These are phyloP conservation scores for Lumnitzera racemosa DNA, from an alignment of 345 rosid genomes.

Conservation along the genomic window DNA sequence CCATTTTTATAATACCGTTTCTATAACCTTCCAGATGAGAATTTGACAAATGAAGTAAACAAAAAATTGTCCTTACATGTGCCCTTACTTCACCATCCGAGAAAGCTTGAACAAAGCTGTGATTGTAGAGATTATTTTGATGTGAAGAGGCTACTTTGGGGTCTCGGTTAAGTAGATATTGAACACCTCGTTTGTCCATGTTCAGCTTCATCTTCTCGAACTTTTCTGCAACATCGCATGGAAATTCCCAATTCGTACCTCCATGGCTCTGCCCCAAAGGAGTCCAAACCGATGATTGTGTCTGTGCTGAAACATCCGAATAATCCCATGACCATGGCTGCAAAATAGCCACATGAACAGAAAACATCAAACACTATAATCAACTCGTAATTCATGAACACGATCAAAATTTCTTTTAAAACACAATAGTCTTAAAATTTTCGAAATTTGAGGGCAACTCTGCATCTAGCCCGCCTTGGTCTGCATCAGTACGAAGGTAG, in stretches of 20 bases:
- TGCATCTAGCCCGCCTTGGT: too few species aligned
- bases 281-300: slow-evolving; percentile 31
- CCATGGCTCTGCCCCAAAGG: slow-evolving; percentile 26
- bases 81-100: slow-evolving; percentile 55
- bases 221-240: slow-evolving; percentile 9
- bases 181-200: slow-evolving; percentile 9
- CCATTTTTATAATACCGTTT: too few species aligned
- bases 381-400: too few species aligned
- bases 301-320: slow-evolving; percentile 4
- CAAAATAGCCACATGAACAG: too few species aligned
- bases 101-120: slow-evolving; percentile 44
- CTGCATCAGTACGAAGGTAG: too few species aligned
- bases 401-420: too few species aligned
- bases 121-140: slow-evolving; percentile 11
- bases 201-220: slow-evolving; percentile 29
- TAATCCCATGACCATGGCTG: too few species aligned
- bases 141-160: neutral
- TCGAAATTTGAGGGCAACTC: too few species aligned
- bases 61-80: slow-evolving; percentile 29
- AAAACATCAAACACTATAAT: too few species aligned
- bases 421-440: too few species aligned
- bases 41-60: neutral
- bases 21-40: neutral
- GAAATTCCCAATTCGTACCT: slow-evolving; percentile 12
- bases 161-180: neutral